Evolutionary conservation across 441 rosid species (phyloP).

Genomic region (Metrosideros polymorpha): DNA sequence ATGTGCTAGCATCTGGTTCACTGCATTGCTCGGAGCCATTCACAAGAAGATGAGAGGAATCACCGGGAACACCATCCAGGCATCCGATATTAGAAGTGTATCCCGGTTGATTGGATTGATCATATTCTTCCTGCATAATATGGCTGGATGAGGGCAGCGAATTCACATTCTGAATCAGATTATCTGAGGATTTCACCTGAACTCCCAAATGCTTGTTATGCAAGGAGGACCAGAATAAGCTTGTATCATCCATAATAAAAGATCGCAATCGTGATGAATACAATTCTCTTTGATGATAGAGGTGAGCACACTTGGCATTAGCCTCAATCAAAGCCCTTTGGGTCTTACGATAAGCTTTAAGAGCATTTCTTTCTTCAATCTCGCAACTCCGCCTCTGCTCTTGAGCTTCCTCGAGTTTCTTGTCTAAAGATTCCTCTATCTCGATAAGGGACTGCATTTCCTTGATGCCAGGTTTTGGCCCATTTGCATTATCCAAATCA

Average conservation of each 20-base stretch:
- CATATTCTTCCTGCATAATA: slow-evolving; percentile 28
- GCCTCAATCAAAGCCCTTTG: slow-evolving; percentile 89
- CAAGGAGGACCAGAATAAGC: slow-evolving; percentile 43
- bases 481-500: slow-evolving; percentile 27
- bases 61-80: slow-evolving; percentile 21
- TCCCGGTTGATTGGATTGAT: slow-evolving; percentile 20
- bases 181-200: slow-evolving; percentile 28
- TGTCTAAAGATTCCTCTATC: slow-evolving; percentile 85
- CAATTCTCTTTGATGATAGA: slow-evolving; percentile 70
- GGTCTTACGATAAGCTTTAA: slow-evolving; percentile 76
- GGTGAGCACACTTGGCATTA: slow-evolving; percentile 66
- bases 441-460: slow-evolving; percentile 45
- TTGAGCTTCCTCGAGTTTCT: slow-evolving; percentile 84
- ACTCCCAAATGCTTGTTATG: slow-evolving; percentile 28
- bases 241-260: slow-evolving; percentile 48
- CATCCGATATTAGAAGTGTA: slow-evolving; percentile 20
- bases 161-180: slow-evolving; percentile 27
- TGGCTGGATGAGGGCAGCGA: slow-evolving; percentile 32
- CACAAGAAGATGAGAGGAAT: slow-evolving; percentile 19
- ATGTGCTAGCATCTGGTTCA: slow-evolving; percentile 85
- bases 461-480: slow-evolving; percentile 22
- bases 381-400: slow-evolving; percentile 61
- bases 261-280: slow-evolving; percentile 66
- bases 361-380: slow-evolving; percentile 92
- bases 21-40: slow-evolving; percentile 72